Conservation (phyloP, 441 rosid species). For the Omphalea diandra region DNA sequence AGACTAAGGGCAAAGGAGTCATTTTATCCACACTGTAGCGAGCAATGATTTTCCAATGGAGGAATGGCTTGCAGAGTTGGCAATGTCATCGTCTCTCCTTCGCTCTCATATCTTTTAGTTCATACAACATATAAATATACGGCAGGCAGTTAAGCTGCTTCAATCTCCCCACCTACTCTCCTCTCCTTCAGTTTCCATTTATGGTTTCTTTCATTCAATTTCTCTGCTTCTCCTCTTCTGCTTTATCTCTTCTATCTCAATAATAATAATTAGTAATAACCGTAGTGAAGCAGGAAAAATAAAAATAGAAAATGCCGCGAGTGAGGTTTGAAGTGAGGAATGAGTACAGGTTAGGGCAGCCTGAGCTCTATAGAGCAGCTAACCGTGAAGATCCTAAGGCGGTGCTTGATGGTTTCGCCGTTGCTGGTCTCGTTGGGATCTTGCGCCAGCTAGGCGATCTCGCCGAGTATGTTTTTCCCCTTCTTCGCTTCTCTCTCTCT, state of each 20-base stretch:
- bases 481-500: background rate
- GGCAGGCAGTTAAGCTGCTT: constrained; percentile 70
- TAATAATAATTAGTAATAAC: too few species aligned
- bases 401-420: constrained; percentile 76
- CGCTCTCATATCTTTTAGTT: background rate
- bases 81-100: constrained; percentile 34
- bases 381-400: constrained; percentile 82
- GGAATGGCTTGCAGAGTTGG: constrained; percentile 63
- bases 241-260: background rate
- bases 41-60: constrained; percentile 23
- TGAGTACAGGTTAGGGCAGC: constrained; percentile 68
- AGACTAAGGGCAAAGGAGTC: constrained; percentile 28
- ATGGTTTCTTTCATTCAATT: constrained; percentile 11
- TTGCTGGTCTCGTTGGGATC: constrained; percentile 95
- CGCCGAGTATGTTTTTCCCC: constrained; percentile 71
- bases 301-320: constrained; percentile 58
- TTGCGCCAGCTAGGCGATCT: constrained; percentile 99
- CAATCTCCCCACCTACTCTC: constrained; percentile 42
- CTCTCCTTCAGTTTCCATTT: constrained; percentile 21
- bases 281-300: too few species aligned
- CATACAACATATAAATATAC: too few species aligned
- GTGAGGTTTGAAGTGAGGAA: constrained; percentile 75
- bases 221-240: constrained; percentile 4
- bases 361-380: constrained; percentile 57
- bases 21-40: background rate